Evolutionary conservation across 306 rosid genomes (phyloP).

Genomic region (Geum urbanum): DNA sequence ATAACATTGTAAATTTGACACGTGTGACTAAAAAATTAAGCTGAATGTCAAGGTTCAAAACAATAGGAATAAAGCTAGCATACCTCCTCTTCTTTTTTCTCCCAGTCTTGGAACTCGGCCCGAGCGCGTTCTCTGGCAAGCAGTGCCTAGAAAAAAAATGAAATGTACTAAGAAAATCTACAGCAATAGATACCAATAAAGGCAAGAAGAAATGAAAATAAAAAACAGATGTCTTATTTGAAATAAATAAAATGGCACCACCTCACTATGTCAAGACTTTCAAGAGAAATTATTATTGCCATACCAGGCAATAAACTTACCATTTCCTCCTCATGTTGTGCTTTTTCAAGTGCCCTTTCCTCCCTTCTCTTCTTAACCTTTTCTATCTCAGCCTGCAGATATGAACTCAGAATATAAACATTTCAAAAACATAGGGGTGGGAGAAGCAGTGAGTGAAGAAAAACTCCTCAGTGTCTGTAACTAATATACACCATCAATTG

Average conservation of each 20-base stretch:
- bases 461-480: neutral
- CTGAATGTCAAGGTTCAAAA: slow-evolving; percentile 3
- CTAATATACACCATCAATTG: neutral
- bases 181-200: slow-evolving; percentile 17
- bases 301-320: slow-evolving; percentile 37
- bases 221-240: neutral
- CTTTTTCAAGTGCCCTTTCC: slow-evolving; percentile 95
- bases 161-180: slow-evolving; percentile 20
- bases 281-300: slow-evolving; percentile 11
- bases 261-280: slow-evolving; percentile 14
- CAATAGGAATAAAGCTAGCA: neutral
- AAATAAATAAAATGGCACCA: neutral
- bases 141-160: slow-evolving; percentile 58
- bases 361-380: slow-evolving; percentile 98
- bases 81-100: slow-evolving; percentile 98
- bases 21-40: neutral
- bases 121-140: slow-evolving; percentile 96
- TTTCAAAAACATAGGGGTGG: neutral
- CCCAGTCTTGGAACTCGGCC: slow-evolving; percentile 99
- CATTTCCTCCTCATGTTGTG: slow-evolving; percentile 97
- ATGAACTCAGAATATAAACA: slow-evolving; percentile 19
- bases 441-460: neutral
- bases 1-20: neutral
- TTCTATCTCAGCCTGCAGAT: slow-evolving; percentile 85
- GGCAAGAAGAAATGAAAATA: neutral